Conservation (phyloP, 2,329 filamentous ascomycete species). For the Cryphonectria radicalis region DNA sequence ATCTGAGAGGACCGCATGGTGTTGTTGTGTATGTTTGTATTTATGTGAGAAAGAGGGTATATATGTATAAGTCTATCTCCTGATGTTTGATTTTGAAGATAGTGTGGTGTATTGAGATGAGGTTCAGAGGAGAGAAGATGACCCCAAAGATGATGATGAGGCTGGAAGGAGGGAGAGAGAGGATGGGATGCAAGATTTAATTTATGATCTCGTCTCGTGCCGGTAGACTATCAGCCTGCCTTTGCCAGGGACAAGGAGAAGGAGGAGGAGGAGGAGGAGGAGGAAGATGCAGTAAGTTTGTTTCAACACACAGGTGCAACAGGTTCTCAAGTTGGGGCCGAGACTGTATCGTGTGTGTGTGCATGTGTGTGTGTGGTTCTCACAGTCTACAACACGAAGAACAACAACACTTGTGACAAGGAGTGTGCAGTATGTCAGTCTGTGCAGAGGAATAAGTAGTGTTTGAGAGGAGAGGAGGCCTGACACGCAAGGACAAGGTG, state of each 20-base stretch:
- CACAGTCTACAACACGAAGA: neutral
- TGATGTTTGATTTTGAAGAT: neutral
- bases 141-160: neutral
- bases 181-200: neutral
- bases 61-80: neutral
- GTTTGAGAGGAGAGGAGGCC: neutral
- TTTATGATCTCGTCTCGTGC: neutral
- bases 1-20: slow-evolving; percentile 23
- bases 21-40: neutral
- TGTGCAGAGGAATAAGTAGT: neutral
- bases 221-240: neutral
- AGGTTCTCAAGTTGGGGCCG: neutral
- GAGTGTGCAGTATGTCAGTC: neutral
- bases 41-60: neutral
- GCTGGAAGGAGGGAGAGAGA: neutral
- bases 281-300: neutral
- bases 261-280: neutral
- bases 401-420: too few relatives aligned
- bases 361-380: neutral
- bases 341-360: slow-evolving; percentile 18
- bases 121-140: neutral
- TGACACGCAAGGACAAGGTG: slow-evolving; percentile 20
- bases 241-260: neutral
- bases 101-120: neutral
- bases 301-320: neutral